Conservation (phyloP, 1,139 yeast species). For the Geotrichum citri-aurantii region DNA sequence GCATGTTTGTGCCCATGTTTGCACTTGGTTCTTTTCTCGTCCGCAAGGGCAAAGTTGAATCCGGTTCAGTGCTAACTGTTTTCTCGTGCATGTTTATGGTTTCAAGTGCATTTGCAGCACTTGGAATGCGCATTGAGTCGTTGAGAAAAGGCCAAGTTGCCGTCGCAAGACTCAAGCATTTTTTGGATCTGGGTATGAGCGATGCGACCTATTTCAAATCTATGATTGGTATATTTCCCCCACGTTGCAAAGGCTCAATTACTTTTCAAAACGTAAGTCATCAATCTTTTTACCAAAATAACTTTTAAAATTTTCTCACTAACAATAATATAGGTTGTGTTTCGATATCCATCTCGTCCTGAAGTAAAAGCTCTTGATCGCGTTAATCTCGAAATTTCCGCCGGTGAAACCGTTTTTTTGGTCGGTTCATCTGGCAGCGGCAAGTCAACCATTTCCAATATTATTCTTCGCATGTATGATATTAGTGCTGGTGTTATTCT, state of each 20-base stretch:
- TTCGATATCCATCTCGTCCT: slow-evolving; percentile 56
- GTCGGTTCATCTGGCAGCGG: slow-evolving; percentile 92
- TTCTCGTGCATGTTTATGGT: slow-evolving; percentile 74
- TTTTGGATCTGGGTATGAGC: slow-evolving; percentile 19
- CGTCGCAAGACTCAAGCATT: slow-evolving; percentile 18
- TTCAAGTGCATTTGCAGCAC: slow-evolving; percentile 47
- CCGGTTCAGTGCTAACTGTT: slow-evolving; percentile 71
- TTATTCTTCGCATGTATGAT: slow-evolving; percentile 56
- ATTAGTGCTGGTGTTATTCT: slow-evolving; percentile 45
- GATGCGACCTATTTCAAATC: slow-evolving; percentile 17
- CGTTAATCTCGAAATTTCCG: slow-evolving; percentile 43
- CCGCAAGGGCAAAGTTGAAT: slow-evolving; percentile 41
- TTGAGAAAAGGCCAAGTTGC: slow-evolving; percentile 30
- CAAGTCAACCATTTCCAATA: slow-evolving; percentile 69
- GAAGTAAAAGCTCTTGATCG: slow-evolving; percentile 42
- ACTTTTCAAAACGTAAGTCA: slow-evolving; percentile 44
- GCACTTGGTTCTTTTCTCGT: slow-evolving; percentile 81
- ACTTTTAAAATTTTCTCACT: neutral
- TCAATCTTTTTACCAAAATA: neutral
- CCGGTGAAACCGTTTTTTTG: slow-evolving; percentile 51
- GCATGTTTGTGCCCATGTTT: slow-evolving; percentile 86
- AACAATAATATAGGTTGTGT: slow-evolving; percentile 34
- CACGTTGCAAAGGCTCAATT: slow-evolving; percentile 43
- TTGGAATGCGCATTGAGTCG: slow-evolving; percentile 26
- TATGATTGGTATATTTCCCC: slow-evolving; percentile 33